phyloP scores from a whole-genome alignment of 2,329 filamentous ascomycete species.

The Neopestalotiopsis sp. region DNA sequence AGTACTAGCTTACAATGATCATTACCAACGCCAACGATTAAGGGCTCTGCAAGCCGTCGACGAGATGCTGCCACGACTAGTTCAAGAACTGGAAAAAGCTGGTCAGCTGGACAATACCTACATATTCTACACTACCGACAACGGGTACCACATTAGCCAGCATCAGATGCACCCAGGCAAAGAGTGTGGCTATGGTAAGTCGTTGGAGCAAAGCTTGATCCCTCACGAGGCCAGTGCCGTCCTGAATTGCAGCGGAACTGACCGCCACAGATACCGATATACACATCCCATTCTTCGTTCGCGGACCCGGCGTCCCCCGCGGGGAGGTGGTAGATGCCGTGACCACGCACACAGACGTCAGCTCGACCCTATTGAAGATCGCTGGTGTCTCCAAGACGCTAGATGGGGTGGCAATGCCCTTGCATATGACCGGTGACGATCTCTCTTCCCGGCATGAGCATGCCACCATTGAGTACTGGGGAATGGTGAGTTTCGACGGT shows the following conservation, averaged over 20 bases:
- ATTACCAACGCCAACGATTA: constrained; percentile 55
- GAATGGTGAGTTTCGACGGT: constrained; percentile 25
- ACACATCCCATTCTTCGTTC: constrained; percentile 63
- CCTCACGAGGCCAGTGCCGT: too few relatives aligned
- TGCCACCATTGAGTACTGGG: constrained; percentile 59
- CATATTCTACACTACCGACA: constrained; percentile 62
- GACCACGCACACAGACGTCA: constrained; percentile 60
- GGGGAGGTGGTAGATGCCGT: constrained; percentile 48
- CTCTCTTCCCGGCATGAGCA: constrained; percentile 24
- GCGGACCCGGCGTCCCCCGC: constrained; percentile 58
- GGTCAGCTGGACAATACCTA: constrained; percentile 66
- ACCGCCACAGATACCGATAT: constrained; percentile 59
- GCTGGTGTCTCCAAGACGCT: constrained; percentile 46
- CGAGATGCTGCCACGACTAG: constrained; percentile 53
- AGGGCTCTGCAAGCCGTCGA: constrained; percentile 58
- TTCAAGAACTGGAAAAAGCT: constrained; percentile 45
- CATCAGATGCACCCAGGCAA: constrained; percentile 64
- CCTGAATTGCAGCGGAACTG: background rate
- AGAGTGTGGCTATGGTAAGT: constrained; percentile 44
- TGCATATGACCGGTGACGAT: constrained; percentile 28
- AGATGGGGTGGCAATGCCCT: constrained; percentile 54
- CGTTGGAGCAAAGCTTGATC: too few relatives aligned
- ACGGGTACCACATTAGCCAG: constrained; percentile 64
- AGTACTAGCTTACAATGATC: constrained; percentile 55
- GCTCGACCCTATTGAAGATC: constrained; percentile 55